Evolutionary conservation across 352 stramenopile species (phyloP).

Genomic region (Blastocystis sp.): DNA sequence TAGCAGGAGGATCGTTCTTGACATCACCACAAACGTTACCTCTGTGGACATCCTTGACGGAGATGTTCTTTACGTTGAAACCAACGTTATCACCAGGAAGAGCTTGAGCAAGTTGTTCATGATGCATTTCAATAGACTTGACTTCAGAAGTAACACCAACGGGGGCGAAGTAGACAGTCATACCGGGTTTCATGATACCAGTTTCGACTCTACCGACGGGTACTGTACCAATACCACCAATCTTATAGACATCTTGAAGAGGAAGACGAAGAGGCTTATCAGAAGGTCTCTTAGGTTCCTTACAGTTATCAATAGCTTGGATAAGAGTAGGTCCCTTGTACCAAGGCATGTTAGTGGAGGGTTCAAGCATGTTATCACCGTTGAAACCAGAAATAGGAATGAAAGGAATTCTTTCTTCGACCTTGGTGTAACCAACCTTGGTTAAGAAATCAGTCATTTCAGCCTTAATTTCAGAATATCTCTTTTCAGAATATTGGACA

Average conservation of each 20-base stretch:
- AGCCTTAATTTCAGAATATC: constrained; percentile 76
- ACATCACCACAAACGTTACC: constrained; percentile 76
- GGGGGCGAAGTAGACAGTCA: constrained; percentile 68
- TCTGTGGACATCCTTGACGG: constrained; percentile 70
- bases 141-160: constrained; percentile 68
- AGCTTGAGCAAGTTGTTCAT: constrained; percentile 69
- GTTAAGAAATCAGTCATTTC: constrained; percentile 71
- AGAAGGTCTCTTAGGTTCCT: constrained; percentile 64
- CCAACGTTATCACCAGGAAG: constrained; percentile 77
- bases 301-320: too few species aligned
- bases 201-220: constrained; percentile 85
- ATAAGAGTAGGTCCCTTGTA: constrained; percentile 69
- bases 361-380: constrained; percentile 86
- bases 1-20: constrained; percentile 67
- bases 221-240: constrained; percentile 81
- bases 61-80: constrained; percentile 87
- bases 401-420: constrained; percentile 50
- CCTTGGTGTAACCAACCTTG: constrained; percentile 78
- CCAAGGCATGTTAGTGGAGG: constrained; percentile 78
- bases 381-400: constrained; percentile 83
- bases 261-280: constrained; percentile 84
- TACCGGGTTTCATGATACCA: constrained; percentile 75
- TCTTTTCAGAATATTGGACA: constrained; percentile 69
- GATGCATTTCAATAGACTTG: constrained; percentile 84
- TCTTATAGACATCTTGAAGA: constrained; percentile 89